Conservation (phyloP, 148 eudicot species). For the Dianthus caryophyllus region DNA sequence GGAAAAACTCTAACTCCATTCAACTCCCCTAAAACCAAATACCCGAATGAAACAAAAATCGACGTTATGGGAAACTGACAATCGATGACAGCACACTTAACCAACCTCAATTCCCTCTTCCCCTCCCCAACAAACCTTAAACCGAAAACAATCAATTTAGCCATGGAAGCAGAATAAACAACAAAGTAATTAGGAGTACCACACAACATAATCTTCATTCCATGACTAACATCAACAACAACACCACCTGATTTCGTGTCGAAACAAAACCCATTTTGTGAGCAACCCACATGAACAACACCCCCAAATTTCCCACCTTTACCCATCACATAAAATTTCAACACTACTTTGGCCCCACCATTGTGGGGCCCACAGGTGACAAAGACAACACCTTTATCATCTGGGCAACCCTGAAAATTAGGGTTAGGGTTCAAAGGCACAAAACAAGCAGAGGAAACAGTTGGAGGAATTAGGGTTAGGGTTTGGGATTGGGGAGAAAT, state of each 20-base stretch:
- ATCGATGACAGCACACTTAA: conserved; percentile 80
- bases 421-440: conserved; percentile 44
- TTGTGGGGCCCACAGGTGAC: conserved; percentile 43
- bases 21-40: conserved; percentile 64
- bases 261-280: conserved; percentile 43
- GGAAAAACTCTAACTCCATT: conserved; percentile 79
- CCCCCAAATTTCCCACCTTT: conserved; percentile 29
- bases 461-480: conserved; percentile 45
- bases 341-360: conserved; percentile 42
- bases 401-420: conserved; percentile 18
- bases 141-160: conserved; percentile 61
- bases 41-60: conserved; percentile 52
- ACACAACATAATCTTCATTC: conserved; percentile 48
- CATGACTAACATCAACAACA: conserved; percentile 52
- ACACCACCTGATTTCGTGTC: conserved; percentile 57
- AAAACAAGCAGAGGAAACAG: conserved; percentile 62
- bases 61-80: conserved; percentile 48
- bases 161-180: conserved; percentile 55
- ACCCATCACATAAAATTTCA: conserved; percentile 50
- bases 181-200: conserved; percentile 59
- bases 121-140: conserved; percentile 40
- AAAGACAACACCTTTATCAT: conserved; percentile 35
- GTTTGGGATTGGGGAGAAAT: conserved; percentile 44
- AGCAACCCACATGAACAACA: conserved; percentile 36
- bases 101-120: conserved; percentile 51